Evolutionary conservation across 257 asterid genomes (phyloP), one percentile per base, ranked within the genome.

Genomic region (Solanum piurae): DNA sequence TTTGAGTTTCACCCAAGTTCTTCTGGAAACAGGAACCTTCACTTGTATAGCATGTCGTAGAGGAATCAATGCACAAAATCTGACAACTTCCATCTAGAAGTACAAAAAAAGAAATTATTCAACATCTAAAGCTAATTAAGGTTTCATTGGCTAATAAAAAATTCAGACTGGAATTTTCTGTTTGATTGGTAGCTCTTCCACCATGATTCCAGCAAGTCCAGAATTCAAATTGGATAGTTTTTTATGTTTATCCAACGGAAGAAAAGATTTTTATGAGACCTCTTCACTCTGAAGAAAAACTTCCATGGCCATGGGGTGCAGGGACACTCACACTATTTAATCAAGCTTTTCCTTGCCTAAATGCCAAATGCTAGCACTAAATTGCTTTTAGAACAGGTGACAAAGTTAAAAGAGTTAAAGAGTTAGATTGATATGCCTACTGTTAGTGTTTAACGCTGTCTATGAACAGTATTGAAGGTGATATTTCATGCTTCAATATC

Each of bases 1-100:
- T 88, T 62, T 86, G 92, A 87, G 91, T 91, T 84, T 72, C 88
- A 85, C 85, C 82, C 46, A 88, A 86, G 89, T 91, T 88, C 89
- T 89, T 92, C 84, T 89, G 90, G 71, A 94, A 91, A 82, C 91
- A 89, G 73, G 87, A 71, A 66, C 88, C 90, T 74, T 90, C 95
- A 88, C 89, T 90, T 87, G 86, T 73, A 85, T 84, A 91, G 89
- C 89, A 85, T 31, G 88, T 89, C 82, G 89, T 83, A 72, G 94
- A 91, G 64, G 92, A 86, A 86, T 83, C 86, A 83, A 90, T 85
- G 84, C 90, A 88, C 66, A 87, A 12, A 21, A 83, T 88, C 83
- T 86, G 90, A 79, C 83, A 44, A 11, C 86, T 88, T 27, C 62
- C 90, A 36, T 36, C 94, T 89, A 90, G 86, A 90, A 62, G 83